Evolutionary conservation across 768 basidiomycete genomes (phyloP), one percentile per base, ranked within the genome.

Genomic region (Boletellus sp.): DNA sequence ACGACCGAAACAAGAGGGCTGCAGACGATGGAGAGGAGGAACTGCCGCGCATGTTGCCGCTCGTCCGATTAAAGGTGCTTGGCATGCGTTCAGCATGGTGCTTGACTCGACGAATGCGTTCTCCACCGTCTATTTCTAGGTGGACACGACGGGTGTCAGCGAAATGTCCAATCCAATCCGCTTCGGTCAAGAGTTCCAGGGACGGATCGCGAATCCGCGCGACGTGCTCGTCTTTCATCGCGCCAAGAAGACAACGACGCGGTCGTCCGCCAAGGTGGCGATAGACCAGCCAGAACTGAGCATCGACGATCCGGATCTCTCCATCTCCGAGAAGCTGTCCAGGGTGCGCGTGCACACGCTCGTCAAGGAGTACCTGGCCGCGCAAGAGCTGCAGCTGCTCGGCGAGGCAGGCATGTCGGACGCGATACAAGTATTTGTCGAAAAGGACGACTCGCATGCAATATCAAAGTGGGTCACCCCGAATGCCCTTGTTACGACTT

Each of bases 161-260:
- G 89, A 91, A 59, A 92, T 92, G 72, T 92, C 89, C 47, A 99
- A 99, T 66, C 94, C 95, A 20, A 87, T 95, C 45, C 87, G 96
- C 10, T 96, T 99, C 65, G 95, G 96, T 1, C 94, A 95, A 65
- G 90, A 95, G 65, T 97, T 97, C 67, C 80, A 85, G 56, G 91
- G 90, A 1, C 79, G 79, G 19, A 79, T 98, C 32, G 96, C 96
- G 11, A 99, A 99, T 64, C 95, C 96, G 15, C 80, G 92, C 23
- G 95, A 98, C 64, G 80, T 96, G 20, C 80, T 99, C 24, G 80
- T 90, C 32, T 98, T 96, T 71, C 85, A 92, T 65, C 85, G 91
- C 19, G 77, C 86, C 36, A 92, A 90, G 69, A 85, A 84, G 59
- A 22, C n/a, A n/a, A n/a, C 62, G 4, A 40, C 61, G 3, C 65